Conservation (phyloP, 371 early-diverging fungal genomes). For the Saksenaea oblongispora region DNA sequence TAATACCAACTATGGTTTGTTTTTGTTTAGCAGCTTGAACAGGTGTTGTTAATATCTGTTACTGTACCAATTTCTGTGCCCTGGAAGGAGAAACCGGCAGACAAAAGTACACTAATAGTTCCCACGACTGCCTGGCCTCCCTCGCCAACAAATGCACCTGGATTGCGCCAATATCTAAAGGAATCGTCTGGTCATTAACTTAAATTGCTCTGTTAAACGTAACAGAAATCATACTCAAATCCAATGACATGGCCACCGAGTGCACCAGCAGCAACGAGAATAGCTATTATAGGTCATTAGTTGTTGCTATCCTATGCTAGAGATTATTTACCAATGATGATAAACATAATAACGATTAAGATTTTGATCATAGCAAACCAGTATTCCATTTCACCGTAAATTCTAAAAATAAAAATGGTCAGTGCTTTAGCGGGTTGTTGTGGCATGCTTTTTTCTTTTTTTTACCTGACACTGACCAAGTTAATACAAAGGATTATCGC, state of each 20-base stretch:
- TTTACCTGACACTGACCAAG: constrained; percentile 54
- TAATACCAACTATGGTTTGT: constrained; percentile 61
- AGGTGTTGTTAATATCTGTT: neutral
- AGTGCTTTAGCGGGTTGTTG: neutral
- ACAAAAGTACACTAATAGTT: constrained; percentile 66
- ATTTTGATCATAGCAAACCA: constrained; percentile 79
- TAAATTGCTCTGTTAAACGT: neutral
- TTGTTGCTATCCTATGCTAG: neutral
- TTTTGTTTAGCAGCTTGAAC: neutral
- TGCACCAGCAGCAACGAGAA: constrained; percentile 68
- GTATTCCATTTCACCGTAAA: constrained; percentile 75
- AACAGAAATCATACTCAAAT: constrained; percentile 22
- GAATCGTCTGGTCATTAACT: neutral
- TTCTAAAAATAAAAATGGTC: constrained; percentile 21
- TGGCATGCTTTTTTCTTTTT: neutral
- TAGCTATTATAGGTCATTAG: constrained; percentile 38
- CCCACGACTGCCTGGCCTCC: no score
- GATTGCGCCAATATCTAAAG: constrained; percentile 66
- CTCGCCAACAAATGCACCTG: constrained; percentile 80
- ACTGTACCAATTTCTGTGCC: constrained; percentile 70
- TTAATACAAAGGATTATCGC: constrained; percentile 59
- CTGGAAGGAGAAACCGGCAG: constrained; percentile 84
- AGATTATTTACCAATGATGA: constrained; percentile 61
- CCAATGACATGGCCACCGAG: constrained; percentile 63
- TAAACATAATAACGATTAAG: constrained; percentile 66